These are phyloP conservation scores for Spirogloea muscicola DNA, from an alignment of 139 green algal genomes.

Conservation along the genomic window DNA sequence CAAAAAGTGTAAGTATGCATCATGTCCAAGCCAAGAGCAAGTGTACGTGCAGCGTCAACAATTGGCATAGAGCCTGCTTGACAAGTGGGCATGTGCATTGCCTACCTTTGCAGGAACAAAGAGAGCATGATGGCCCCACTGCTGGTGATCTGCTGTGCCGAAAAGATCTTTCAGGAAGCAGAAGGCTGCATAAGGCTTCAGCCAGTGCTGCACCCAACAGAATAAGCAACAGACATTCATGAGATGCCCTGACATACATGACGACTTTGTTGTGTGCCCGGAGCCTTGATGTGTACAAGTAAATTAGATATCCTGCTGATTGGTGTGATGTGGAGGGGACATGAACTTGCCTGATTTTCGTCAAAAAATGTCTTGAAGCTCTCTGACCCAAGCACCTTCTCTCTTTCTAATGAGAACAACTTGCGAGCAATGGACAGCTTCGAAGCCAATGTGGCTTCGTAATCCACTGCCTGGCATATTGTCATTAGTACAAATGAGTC, in stretches of 20 bases:
- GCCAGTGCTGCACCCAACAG: slow-evolving; percentile 63
- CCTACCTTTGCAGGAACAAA: slow-evolving; percentile 19
- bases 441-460: slow-evolving; percentile 67
- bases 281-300: no score
- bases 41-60: no score
- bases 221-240: no score
- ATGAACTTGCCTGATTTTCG: slow-evolving; percentile 61
- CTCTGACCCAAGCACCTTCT: slow-evolving; percentile 31
- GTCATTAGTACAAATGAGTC: no score
- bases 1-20: background rate
- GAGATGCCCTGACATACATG: no score
- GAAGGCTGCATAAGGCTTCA: slow-evolving; percentile 86
- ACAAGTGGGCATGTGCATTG: background rate
- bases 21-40: no score
- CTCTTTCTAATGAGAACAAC: slow-evolving; percentile 48
- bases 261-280: no score
- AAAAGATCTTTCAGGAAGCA: slow-evolving; percentile 79
- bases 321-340: no score
- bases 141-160: slow-evolving; percentile 82
- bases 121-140: slow-evolving; percentile 65
- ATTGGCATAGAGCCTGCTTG: background rate
- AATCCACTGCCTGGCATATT: slow-evolving; percentile 75
- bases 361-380: slow-evolving; percentile 59
- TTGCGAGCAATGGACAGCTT: slow-evolving; percentile 70
- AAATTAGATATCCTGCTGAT: no score